Evolutionary conservation across 1,284 basidiomycete genomes (phyloP).

Genomic region (Fistulinella cinereoalba): DNA sequence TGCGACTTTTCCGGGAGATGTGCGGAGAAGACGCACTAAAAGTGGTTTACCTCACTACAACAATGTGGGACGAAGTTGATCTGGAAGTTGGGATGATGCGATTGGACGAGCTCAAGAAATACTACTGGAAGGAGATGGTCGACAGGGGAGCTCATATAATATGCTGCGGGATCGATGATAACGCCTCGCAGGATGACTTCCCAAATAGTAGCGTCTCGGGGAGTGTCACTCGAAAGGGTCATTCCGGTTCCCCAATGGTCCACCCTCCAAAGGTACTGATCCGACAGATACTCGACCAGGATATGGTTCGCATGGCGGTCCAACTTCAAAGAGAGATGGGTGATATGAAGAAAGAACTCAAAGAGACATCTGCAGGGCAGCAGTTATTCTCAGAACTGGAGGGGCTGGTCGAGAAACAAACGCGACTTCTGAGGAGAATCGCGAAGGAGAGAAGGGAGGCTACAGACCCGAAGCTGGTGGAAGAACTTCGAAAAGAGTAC

Average conservation of each 20-base stretch:
- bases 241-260: too few species aligned
- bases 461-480: background rate
- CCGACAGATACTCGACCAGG: background rate
- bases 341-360: background rate
- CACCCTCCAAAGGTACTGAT: conserved; percentile 1
- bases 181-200: too few species aligned
- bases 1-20: conserved; percentile 12
- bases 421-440: conserved; percentile 4
- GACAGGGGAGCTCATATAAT: background rate
- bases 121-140: conserved; percentile 1
- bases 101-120: conserved; percentile 2
- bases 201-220: too few species aligned
- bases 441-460: conserved; percentile 3
- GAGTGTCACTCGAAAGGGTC: too few species aligned
- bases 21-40: background rate
- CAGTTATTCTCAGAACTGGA: conserved; percentile 9
- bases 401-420: background rate
- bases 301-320: background rate
- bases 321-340: conserved; percentile 1
- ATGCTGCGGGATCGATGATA: background rate
- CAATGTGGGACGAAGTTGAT: conserved; percentile 5
- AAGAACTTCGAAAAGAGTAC: conserved; percentile 11
- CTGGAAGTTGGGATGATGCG: background rate
- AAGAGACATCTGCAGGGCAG: conserved; percentile 4
- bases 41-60: background rate